phyloP scores from a whole-genome alignment of 768 basidiomycete genomes.

The Lactifluus subvellereus region DNA sequence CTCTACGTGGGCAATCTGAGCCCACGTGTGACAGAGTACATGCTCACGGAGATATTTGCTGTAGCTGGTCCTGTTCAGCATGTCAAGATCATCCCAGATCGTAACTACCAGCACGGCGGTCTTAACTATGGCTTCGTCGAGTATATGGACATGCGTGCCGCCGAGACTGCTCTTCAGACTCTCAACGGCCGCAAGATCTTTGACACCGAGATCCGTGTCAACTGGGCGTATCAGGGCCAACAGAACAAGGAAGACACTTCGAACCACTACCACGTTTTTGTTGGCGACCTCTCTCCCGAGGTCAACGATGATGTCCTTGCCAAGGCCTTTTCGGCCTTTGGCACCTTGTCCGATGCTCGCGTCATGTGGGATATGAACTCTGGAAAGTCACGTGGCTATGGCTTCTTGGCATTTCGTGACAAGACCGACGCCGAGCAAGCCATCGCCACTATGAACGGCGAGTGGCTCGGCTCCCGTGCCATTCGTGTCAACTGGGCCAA shows the following conservation, averaged over 20 bases:
- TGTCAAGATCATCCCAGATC: conserved; percentile 99
- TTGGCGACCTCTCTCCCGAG: conserved; percentile 98
- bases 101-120: conserved; percentile 98
- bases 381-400: conserved; percentile 96
- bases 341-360: conserved; percentile 91
- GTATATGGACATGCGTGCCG: conserved; percentile 97
- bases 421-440: conserved; percentile 99
- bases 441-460: conserved; percentile 99
- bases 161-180: conserved; percentile 97
- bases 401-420: conserved; percentile 97
- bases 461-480: conserved; percentile 97
- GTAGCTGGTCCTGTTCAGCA: conserved; percentile 96
- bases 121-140: conserved; percentile 99
- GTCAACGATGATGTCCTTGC: conserved; percentile 96
- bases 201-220: conserved; percentile 98
- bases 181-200: conserved; percentile 99
- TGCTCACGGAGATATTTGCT: conserved; percentile 97
- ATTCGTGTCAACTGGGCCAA: conserved; percentile 99
- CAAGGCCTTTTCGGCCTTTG: conserved; percentile 97
- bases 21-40: conserved; percentile 97
- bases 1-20: conserved; percentile 98
- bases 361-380: conserved; percentile 99
- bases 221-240: conserved; percentile 99
- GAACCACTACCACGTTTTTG: conserved; percentile 96
- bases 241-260: conserved; percentile 99